Evolutionary conservation across 1,139 yeast genomes (phyloP), one percentile per base, ranked within the genome.

Genomic region (Suhomyces panamericanus): DNA sequence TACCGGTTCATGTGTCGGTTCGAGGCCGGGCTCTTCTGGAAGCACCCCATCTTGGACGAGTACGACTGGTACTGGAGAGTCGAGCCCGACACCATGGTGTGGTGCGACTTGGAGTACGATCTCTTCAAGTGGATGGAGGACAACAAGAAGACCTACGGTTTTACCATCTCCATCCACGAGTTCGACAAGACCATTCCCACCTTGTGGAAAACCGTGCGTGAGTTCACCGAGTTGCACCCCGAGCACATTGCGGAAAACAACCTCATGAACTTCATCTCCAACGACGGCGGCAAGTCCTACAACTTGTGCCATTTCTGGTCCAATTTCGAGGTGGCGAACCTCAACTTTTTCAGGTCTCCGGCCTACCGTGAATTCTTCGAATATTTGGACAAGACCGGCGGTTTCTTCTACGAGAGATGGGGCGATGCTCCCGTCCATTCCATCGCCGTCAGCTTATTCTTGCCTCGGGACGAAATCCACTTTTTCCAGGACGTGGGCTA

Each of bases 401-500:
- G 95, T 3, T 90, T 90, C 69, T 90, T 87, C 69, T 90, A 90
- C 64, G 96, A 90, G 64, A 75, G 96, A 62, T 90, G 97, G 97
- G 96, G 96, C 28, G 96, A 90, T 65, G 96, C 96, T 0, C 96
- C 96, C 6, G 81, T 89, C 20, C 96, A 89, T 66, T 83, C 96
- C 3, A 79, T 89, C 51, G 91, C 93, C 1, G 95, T 89, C 1
- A 74, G 95, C 0, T 70, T 86, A 47, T 77, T 89, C 62, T 66
- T 87, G 52, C 78, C 84, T 49, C 78, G 76, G 55, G 75, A 76
- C 48, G 77, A 85, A 58, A 70, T 89, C 41, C 95, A 88, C 63
- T 87, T 78, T 70, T 89, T 89, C 61, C 86, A 80, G 45, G 89
- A 87, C 56, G 79, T 89, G 29, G 96, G 96, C 3, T 89, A 89